phyloP scores from a whole-genome alignment of 73 alveolate species.

The Breviolum minutum region DNA sequence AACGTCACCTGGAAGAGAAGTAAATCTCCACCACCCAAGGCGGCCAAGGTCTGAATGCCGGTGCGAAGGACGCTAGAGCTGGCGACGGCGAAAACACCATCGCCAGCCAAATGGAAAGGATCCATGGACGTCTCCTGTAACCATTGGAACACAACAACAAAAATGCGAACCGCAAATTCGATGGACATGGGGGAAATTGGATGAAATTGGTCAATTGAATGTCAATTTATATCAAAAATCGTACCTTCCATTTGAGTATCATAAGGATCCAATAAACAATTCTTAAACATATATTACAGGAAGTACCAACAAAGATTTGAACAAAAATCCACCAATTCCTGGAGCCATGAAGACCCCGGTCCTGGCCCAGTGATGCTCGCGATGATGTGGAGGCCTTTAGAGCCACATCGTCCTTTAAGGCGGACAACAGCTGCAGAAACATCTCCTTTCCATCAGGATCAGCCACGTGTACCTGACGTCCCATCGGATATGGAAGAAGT shows the following conservation, averaged over 20 bases:
- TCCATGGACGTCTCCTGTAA: neutral
- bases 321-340: no score
- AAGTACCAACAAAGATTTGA: no score
- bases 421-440: constrained; percentile 60
- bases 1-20: constrained; percentile 57
- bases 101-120: constrained; percentile 36
- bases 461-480: constrained; percentile 44
- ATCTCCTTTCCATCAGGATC: constrained; percentile 70
- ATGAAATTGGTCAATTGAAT: no score
- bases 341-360: neutral
- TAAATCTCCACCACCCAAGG: constrained; percentile 89
- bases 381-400: neutral
- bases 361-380: neutral
- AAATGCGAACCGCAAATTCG: neutral
- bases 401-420: constrained; percentile 15
- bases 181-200: neutral
- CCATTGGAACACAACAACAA: neutral
- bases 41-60: constrained; percentile 60
- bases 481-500: no score
- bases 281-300: neutral
- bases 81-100: constrained; percentile 40
- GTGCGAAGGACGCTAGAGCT: constrained; percentile 84
- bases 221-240: no score
- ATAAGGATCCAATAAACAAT: no score
- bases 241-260: neutral